Conservation (phyloP, 768 basidiomycete species). For the Suillus ampliporus region DNA sequence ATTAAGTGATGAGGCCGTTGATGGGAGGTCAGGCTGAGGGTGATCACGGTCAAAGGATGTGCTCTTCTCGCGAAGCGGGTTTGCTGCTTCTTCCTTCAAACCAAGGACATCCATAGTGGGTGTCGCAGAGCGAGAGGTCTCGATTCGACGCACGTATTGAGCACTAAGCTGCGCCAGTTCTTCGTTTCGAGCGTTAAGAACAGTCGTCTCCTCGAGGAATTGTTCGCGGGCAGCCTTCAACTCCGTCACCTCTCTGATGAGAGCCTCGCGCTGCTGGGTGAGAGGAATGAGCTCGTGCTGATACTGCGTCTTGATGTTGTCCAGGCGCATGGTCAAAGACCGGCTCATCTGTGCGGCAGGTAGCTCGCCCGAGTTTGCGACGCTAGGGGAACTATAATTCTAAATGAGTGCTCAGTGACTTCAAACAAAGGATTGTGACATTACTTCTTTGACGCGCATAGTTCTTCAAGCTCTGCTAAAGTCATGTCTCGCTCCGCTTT, state of each 20-base stretch:
- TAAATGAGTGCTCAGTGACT: conserved; percentile 28
- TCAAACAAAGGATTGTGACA: conserved; percentile 12
- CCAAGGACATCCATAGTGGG: conserved; percentile 17
- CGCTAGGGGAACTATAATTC: conserved; percentile 31
- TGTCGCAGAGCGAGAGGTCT: conserved; percentile 38
- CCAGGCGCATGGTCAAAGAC: conserved; percentile 83
- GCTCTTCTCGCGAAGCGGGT: conserved; percentile 26
- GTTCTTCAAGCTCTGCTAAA: conserved; percentile 91
- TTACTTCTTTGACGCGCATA: conserved; percentile 76
- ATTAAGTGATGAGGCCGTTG: conserved; percentile 21
- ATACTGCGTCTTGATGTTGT: conserved; percentile 87
- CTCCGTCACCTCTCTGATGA: conserved; percentile 83
- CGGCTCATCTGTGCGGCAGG: conserved; percentile 57
- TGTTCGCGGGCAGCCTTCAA: conserved; percentile 86
- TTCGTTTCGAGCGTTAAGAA: conserved; percentile 90
- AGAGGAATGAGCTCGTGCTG: conserved; percentile 86
- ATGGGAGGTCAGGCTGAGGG: conserved; percentile 16
- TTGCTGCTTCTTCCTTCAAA: conserved; percentile 14
- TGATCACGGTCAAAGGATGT: conserved; percentile 37
- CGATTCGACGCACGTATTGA: conserved; percentile 82
- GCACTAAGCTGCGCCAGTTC: conserved; percentile 88
- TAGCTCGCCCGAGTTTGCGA: conserved; percentile 37
- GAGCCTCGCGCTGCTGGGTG: conserved; percentile 77
- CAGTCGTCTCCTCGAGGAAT: conserved; percentile 90
- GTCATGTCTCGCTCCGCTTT: conserved; percentile 91